Percentiles rank a stretch among this genome's conserved stretches.
phyloP scores from a whole-genome alignment of 208 protist genomes.

The Leishmania tropica region DNA sequence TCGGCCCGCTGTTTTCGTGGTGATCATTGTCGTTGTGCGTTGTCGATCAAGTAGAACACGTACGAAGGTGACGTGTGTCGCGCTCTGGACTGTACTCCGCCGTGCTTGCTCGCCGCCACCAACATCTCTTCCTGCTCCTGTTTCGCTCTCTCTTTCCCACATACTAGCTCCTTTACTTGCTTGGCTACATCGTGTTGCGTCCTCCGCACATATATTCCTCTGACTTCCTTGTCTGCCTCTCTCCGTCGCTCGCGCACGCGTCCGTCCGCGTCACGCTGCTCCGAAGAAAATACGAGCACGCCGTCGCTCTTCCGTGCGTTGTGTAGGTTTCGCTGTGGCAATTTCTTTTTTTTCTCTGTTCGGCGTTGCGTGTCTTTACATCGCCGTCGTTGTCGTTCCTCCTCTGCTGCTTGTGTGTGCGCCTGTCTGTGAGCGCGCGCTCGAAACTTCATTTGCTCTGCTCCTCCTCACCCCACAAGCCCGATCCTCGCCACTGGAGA shows the following conservation, averaged over 20 bases:
- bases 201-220: no score
- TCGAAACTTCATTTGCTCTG: neutral
- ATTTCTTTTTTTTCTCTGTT: neutral
- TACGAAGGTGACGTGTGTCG: neutral
- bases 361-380: neutral
- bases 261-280: no score
- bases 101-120: neutral
- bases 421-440: neutral
- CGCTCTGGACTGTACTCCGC: neutral
- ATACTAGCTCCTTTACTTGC: no score
- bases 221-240: neutral
- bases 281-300: no score
- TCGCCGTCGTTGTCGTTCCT: neutral
- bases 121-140: neutral
- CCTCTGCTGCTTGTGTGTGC: neutral
- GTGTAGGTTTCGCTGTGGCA: no score
- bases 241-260: neutral
- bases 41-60: neutral
- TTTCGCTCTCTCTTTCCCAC: neutral
- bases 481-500: no score
- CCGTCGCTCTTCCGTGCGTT: no score
- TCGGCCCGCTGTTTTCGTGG: neutral
- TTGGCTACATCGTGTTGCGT: no score
- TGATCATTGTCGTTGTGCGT: neutral
- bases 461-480: neutral